Evolutionary conservation across 2,329 filamentous ascomycete genomes (phyloP).

Genomic region (Colletotrichum sp.): DNA sequence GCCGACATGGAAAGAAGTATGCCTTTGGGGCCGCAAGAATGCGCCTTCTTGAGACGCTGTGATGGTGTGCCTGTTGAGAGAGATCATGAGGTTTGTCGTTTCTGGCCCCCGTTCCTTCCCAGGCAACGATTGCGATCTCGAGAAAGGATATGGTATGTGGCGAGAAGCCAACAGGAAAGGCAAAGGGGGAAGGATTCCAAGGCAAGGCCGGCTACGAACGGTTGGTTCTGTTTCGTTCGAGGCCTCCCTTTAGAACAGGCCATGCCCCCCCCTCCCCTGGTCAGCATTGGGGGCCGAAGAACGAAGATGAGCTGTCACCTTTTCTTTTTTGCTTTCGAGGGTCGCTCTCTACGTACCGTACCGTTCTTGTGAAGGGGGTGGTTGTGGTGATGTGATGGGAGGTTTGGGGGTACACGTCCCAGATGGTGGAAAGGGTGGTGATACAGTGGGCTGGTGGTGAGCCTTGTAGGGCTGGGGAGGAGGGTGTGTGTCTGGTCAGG

Average conservation of each 20-base stretch:
- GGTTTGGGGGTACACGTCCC: not conserved
- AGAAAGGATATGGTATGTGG: not conserved
- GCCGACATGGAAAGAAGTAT: not conserved
- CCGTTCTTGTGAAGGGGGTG: not conserved
- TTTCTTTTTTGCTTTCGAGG: not conserved
- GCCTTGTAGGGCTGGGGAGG: not conserved
- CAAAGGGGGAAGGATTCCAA: not conserved
- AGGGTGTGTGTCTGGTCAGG: not conserved
- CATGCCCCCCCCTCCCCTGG: not conserved
- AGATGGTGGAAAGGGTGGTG: not conserved
- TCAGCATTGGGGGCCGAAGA: not conserved
- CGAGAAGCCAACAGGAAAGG: not conserved
- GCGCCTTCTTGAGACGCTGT: not conserved
- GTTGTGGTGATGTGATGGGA: not conserved
- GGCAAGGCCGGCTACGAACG: not conserved
- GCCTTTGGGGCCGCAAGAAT: not conserved
- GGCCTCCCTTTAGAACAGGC: not conserved
- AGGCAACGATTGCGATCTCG: not conserved
- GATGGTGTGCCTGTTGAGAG: not conserved
- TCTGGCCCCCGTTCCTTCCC: not conserved
- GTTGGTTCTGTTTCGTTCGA: not conserved
- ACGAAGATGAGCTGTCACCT: not conserved
- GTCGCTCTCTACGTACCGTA: not conserved
- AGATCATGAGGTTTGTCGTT: not conserved
- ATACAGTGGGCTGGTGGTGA: not conserved